Conservation (phyloP, 108 stramenopile species). For the Pseudonitzschia delicatissima region DNA sequence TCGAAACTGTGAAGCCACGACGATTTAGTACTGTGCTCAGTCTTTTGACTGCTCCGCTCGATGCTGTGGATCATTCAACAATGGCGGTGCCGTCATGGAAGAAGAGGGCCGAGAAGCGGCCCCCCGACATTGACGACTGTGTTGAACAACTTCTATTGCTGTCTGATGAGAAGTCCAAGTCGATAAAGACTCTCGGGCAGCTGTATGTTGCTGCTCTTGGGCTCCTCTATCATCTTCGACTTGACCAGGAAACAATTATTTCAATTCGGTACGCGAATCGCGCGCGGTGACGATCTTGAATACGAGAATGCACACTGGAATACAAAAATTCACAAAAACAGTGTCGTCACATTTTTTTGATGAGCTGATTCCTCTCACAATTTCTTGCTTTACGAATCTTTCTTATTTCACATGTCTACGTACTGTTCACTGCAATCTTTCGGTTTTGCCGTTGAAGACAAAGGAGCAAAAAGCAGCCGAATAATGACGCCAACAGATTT, state of each 20-base stretch:
- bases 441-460: neutral
- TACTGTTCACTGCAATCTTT: neutral
- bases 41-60: conserved; percentile 23
- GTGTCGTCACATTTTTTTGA: neutral
- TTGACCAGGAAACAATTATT: conserved; percentile 37
- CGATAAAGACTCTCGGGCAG: conserved; percentile 30
- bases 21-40: conserved; percentile 12
- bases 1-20: too few relatives aligned
- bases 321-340: conserved; percentile 12
- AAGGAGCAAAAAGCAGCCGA: conserved; percentile 9
- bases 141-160: conserved; percentile 22
- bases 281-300: conserved; percentile 1
- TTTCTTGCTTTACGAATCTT: conserved; percentile 4
- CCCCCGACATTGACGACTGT: conserved; percentile 33
- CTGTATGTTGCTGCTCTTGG: conserved; percentile 37
- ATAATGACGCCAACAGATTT: conserved; percentile 1
- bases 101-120: conserved; percentile 17
- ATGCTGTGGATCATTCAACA: neutral
- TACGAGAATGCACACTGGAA: conserved; percentile 16
- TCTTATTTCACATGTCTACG: too few relatives aligned
- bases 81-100: conserved; percentile 16
- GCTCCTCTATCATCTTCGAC: conserved; percentile 37
- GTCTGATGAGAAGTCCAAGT: conserved; percentile 3
- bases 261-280: conserved; percentile 28
- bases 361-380: conserved; percentile 12